Evolutionary conservation across 2,329 filamentous ascomycete species (phyloP), one percentile per base, ranked within the genome.

Genomic region (Claviceps spartinae): DNA sequence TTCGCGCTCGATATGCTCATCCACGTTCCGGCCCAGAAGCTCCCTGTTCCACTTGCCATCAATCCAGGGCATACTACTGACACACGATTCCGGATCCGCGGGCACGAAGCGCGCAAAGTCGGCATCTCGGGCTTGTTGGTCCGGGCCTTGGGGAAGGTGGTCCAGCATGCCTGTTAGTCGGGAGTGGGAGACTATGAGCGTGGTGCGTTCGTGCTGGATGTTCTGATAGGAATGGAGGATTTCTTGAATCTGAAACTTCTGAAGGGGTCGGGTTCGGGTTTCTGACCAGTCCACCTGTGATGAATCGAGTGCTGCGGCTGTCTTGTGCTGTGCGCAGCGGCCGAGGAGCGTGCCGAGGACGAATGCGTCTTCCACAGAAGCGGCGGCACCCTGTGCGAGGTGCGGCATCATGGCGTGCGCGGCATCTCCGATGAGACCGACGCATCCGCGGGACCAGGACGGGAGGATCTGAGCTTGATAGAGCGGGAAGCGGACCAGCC

Each of bases 291-390:
- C 8, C 26, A 9, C 26, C 26, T 30, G 26, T 30, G 26, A 30
- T 9, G 26, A 9, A 9, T 30, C 26, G 26, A 30, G 8, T 30
- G 26, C 11, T 14, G 43, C 9, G 0, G 3, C 16, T 9, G 47
- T 14, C 8, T 18, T 13, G 34, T 48, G 41, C 20, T 50, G 20
- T 3, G 44, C 37, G 7, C 54, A 40, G 18, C 54, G 49, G 7
- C 57, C 53, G 7, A 45, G 79, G 7, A 63, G 55, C 0, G 54
- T 56, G 11, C 55, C 59, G 2, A 63, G 50, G 2, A 61, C 47
- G 14, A 58, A 55, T 2, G 55, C 61, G 36, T 63, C 61, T 30
- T 63, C 60, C 38, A 60, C 55, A 2, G 56, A 58, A 54, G 59
- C 58, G 26, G 61, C 61, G 4, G 57, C 61, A 1, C 61, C 61